phyloP scores from a whole-genome alignment of 768 basidiomycete species.

The Hemileccinum rubropunctum region DNA sequence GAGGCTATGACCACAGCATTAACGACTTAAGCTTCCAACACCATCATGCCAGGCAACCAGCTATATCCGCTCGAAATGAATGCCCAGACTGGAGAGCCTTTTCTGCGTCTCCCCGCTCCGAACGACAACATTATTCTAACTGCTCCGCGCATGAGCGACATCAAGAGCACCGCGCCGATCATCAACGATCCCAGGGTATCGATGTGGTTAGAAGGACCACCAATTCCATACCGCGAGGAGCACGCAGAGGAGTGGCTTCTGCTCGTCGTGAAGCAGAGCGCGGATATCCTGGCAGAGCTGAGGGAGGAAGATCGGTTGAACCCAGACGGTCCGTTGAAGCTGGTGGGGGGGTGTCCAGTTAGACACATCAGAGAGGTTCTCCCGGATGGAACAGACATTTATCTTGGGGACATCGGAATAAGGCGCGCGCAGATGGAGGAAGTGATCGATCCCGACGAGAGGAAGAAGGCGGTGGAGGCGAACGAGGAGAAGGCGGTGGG shows the following conservation, averaged over 20 bases:
- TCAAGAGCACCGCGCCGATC: slow-evolving; percentile 31
- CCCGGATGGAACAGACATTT: slow-evolving; percentile 51
- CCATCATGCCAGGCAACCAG: slow-evolving; percentile 21
- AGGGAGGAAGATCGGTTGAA: slow-evolving; percentile 13
- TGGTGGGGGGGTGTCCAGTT: slow-evolving; percentile 49
- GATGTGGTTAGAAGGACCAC: slow-evolving; percentile 44
- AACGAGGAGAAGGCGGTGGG: slow-evolving; percentile 44
- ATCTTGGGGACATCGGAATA: slow-evolving; percentile 43
- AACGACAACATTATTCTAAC: slow-evolving; percentile 57
- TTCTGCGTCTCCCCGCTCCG: slow-evolving; percentile 51
- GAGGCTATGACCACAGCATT: background rate
- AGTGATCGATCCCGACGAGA: slow-evolving; percentile 36
- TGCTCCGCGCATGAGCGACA: slow-evolving; percentile 50
- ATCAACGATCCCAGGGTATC: slow-evolving; percentile 52
- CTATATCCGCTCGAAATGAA: slow-evolving; percentile 42
- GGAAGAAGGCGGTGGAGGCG: slow-evolving; percentile 32
- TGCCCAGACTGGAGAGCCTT: slow-evolving; percentile 46
- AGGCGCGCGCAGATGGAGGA: slow-evolving; percentile 26
- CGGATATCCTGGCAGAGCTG: slow-evolving; percentile 20
- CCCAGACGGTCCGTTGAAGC: slow-evolving; percentile 23
- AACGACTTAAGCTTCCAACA: background rate
- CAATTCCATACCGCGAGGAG: slow-evolving; percentile 50
- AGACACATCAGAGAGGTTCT: slow-evolving; percentile 49
- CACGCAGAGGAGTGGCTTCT: slow-evolving; percentile 40
- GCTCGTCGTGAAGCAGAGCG: slow-evolving; percentile 16